phyloP scores from a whole-genome alignment of 1,139 yeast genomes.

The Torulaspora pretoriensis region DNA sequence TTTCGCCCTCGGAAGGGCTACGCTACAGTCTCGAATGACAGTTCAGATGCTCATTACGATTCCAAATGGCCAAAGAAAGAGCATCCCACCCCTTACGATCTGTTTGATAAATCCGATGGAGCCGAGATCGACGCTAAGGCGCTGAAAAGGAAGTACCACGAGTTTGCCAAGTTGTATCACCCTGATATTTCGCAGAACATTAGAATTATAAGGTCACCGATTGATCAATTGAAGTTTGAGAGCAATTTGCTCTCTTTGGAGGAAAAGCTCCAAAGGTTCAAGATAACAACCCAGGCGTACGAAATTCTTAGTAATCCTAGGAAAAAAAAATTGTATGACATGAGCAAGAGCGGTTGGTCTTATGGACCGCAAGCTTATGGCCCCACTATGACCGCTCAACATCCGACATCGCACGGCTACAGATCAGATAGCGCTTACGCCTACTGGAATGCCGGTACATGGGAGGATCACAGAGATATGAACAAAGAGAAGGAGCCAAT shows the following conservation, averaged over 20 bases:
- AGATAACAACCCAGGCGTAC: slow-evolving; percentile 69
- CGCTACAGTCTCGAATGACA: slow-evolving; percentile 5
- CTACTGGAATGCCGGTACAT: slow-evolving; percentile 65
- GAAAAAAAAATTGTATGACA: slow-evolving; percentile 44
- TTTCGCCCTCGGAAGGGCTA: not conserved
- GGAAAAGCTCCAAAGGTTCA: slow-evolving; percentile 58
- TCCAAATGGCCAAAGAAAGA: slow-evolving; percentile 54
- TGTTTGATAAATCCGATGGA: slow-evolving; percentile 43
- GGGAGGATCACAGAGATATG: slow-evolving; percentile 53
- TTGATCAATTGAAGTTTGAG: slow-evolving; percentile 11
- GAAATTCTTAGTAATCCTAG: slow-evolving; percentile 59
- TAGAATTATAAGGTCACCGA: slow-evolving; percentile 28
- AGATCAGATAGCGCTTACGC: slow-evolving; percentile 28
- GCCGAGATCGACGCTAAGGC: slow-evolving; percentile 36
- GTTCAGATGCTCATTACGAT: slow-evolving; percentile 14
- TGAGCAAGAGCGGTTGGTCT: slow-evolving; percentile 42
- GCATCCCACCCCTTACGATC: slow-evolving; percentile 73
- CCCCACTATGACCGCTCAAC: slow-evolving; percentile 23
- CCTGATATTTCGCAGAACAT: slow-evolving; percentile 59
- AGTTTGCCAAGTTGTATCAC: slow-evolving; percentile 75
- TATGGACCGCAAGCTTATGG: slow-evolving; percentile 15
- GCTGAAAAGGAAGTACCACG: slow-evolving; percentile 55
- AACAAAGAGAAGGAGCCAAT: slow-evolving; percentile 25
- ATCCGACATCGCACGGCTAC: slow-evolving; percentile 28
- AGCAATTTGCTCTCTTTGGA: slow-evolving; percentile 36